These are phyloP conservation scores for Ogataea haglerorum DNA, from an alignment of 805 yeast species.

Conservation along the genomic window DNA sequence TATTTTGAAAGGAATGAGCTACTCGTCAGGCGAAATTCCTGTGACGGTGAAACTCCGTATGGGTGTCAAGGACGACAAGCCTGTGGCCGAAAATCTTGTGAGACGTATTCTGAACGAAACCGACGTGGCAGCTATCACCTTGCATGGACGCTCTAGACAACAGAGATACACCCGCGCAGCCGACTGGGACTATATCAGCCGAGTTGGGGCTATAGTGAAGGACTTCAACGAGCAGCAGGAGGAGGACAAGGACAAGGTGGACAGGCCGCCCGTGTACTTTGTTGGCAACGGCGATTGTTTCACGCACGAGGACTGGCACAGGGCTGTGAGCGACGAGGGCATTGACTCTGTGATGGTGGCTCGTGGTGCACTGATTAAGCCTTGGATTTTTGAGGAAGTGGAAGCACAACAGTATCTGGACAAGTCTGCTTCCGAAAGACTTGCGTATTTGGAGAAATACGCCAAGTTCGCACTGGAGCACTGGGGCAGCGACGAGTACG, in stretches of 20 bases:
- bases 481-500: constrained; percentile 98
- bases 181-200: constrained; percentile 85
- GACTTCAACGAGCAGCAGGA: constrained; percentile 50
- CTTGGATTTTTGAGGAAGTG: constrained; percentile 97
- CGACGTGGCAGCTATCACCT: constrained; percentile 84
- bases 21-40: constrained; percentile 85
- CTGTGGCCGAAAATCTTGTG: constrained; percentile 80
- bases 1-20: constrained; percentile 83
- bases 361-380: constrained; percentile 95
- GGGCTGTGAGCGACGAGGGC: constrained; percentile 57
- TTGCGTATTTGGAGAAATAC: constrained; percentile 67
- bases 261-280: constrained; percentile 66
- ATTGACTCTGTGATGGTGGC: constrained; percentile 97
- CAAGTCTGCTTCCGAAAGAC: constrained; percentile 84
- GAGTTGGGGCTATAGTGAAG: constrained; percentile 67
- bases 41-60: constrained; percentile 89
- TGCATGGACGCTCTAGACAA: constrained; percentile 95
- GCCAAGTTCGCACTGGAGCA: constrained; percentile 84
- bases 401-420: constrained; percentile 87
- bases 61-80: constrained; percentile 81
- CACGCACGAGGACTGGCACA: constrained; percentile 85
- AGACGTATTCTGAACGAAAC: constrained; percentile 70
- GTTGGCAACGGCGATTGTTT: constrained; percentile 94
- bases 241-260: constrained; percentile 59
- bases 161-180: constrained; percentile 91